These are phyloP conservation scores for Russula sp. DNA, from an alignment of 768 basidiomycete species.

Conservation along the genomic window DNA sequence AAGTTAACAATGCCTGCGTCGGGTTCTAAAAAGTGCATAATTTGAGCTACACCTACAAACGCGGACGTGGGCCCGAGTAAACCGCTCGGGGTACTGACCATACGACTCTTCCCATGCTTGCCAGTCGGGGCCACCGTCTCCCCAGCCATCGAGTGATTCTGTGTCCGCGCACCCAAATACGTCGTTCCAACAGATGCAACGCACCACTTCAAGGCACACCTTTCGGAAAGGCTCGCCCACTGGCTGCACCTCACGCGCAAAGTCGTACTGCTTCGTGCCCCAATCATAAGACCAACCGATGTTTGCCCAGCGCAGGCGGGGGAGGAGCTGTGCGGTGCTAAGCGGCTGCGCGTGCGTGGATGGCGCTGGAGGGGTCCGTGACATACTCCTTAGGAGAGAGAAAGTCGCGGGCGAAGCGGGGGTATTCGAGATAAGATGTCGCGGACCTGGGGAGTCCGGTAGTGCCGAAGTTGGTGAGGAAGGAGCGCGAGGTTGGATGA, in stretches of 20 bases:
- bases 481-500: constrained; percentile 44
- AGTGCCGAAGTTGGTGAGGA: constrained; percentile 25
- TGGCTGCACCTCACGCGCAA: constrained; percentile 57
- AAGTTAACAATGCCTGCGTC: constrained; percentile 98
- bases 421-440: constrained; percentile 65
- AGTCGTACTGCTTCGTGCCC: constrained; percentile 94
- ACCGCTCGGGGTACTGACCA: constrained; percentile 39
- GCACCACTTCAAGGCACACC: constrained; percentile 60
- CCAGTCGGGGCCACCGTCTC: constrained; percentile 55
- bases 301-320: constrained; percentile 90
- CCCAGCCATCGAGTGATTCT: constrained; percentile 41
- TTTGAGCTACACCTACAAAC: not conserved
- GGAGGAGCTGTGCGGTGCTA: constrained; percentile 51
- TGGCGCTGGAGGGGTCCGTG: constrained; percentile 60
- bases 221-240: constrained; percentile 52
- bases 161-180: constrained; percentile 42
- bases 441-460: constrained; percentile 43
- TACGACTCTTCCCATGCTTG: constrained; percentile 71
- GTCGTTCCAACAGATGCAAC: constrained; percentile 58
- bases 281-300: constrained; percentile 97
- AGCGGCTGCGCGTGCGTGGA: constrained; percentile 52
- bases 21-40: constrained; percentile 49
- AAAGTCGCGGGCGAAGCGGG: constrained; percentile 58
- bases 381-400: constrained; percentile 42
- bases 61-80: not conserved